Percentiles rank a stretch among this genome's conserved stretches.
Conservation (phyloP, 1,284 basidiomycete species). For the Farysia itapuensis region DNA sequence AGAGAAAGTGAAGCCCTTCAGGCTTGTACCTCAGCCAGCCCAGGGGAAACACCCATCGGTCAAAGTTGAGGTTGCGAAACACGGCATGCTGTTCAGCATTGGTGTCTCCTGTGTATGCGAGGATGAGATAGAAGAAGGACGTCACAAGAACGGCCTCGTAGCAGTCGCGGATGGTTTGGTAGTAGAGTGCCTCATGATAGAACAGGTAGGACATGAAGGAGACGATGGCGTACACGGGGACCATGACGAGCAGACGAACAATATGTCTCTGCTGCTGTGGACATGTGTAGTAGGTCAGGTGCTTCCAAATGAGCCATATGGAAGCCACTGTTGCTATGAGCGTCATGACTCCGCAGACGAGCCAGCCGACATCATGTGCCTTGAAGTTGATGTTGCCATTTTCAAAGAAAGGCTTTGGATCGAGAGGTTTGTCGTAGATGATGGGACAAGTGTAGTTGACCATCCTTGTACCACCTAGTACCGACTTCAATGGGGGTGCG, state of each 20-base stretch:
- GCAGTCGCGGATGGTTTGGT: conserved; percentile 56
- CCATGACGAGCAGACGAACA: conserved; percentile 74
- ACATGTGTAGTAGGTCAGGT: conserved; percentile 73
- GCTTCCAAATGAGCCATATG: conserved; percentile 58
- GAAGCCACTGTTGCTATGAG: conserved; percentile 35
- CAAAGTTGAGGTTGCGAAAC: conserved; percentile 64
- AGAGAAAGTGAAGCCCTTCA: conserved; percentile 67
- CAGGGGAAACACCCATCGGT: conserved; percentile 71
- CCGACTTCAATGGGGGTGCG: too few relatives aligned
- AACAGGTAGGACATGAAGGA: conserved; percentile 72
- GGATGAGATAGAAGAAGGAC: conserved; percentile 75
- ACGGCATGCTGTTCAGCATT: conserved; percentile 68
- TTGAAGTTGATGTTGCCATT: conserved; percentile 69
- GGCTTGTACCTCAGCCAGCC: conserved; percentile 70
- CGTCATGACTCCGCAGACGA: conserved; percentile 68
- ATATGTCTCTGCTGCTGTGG: conserved; percentile 61
- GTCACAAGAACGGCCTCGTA: conserved; percentile 62
- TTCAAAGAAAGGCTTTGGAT: conserved; percentile 65
- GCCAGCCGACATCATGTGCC: conserved; percentile 68
- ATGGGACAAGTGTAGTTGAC: conserved; percentile 39
- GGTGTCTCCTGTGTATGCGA: conserved; percentile 72
- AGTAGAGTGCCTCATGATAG: conserved; percentile 60
- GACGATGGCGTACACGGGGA: conserved; percentile 73
- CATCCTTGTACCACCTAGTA: too few relatives aligned
- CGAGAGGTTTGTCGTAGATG: conserved; percentile 30